These are phyloP conservation scores for Trypanosoma avium DNA, from an alignment of 208 protist species.

Conservation along the genomic window DNA sequence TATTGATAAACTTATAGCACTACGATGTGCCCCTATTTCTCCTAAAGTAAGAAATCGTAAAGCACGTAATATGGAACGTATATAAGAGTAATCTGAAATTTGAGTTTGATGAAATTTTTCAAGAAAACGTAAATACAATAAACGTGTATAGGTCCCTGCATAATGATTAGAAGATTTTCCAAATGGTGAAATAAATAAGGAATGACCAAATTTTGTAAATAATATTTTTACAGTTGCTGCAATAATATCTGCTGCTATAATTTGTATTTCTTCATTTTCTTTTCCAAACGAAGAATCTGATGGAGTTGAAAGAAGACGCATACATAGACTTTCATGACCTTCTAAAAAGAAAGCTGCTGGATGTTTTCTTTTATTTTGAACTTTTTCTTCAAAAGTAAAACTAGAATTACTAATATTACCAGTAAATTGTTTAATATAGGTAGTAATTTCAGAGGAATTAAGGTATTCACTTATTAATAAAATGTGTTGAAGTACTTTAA, in stretches of 20 bases:
- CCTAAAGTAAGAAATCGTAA: slow-evolving; percentile 55
- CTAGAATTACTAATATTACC: too few species aligned
- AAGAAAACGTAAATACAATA: slow-evolving; percentile 64
- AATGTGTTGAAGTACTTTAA: slow-evolving; percentile 5
- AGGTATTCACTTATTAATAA: slow-evolving; percentile 1
- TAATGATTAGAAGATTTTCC: slow-evolving; percentile 22
- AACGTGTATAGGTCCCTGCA: slow-evolving; percentile 56
- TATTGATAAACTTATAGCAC: slow-evolving; percentile 53
- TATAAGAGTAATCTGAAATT: slow-evolving; percentile 23
- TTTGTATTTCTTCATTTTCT: slow-evolving; percentile 6
- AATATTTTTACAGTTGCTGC: slow-evolving; percentile 4
- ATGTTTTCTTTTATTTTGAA: slow-evolving; percentile 7
- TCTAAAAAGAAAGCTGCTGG: slow-evolving; percentile 20
- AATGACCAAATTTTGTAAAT: background rate
- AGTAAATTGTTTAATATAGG: too few species aligned
- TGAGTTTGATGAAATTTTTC: slow-evolving; percentile 31
- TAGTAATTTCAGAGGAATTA: background rate
- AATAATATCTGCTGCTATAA: slow-evolving; percentile 10
- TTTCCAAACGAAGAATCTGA: background rate
- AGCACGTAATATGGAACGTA: slow-evolving; percentile 48
- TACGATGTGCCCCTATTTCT: slow-evolving; percentile 49
- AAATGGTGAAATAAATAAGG: slow-evolving; percentile 27
- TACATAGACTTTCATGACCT: slow-evolving; percentile 7
- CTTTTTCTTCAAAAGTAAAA: too few species aligned
- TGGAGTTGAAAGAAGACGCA: slow-evolving; percentile 11